phyloP scores from a whole-genome alignment of 495 filamentous ascomycete species.

The Cryomyces antarcticus region DNA sequence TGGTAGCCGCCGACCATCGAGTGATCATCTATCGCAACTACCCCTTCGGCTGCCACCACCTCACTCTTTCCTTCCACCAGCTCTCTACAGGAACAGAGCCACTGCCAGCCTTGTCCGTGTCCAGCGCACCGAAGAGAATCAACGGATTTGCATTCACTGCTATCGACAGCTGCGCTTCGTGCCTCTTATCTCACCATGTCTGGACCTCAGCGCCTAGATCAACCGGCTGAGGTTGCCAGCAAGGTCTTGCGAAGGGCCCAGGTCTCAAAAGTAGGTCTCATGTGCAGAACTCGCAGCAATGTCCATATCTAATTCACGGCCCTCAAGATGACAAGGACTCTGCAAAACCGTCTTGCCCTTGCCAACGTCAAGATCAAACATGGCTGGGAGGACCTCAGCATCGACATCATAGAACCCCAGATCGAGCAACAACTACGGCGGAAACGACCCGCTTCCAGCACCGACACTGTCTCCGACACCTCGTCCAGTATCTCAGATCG shows the following conservation, averaged over 20 bases:
- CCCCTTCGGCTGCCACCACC: too few species aligned
- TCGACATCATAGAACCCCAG: slow-evolving; percentile 53
- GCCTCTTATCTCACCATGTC: slow-evolving; percentile 11
- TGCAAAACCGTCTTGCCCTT: slow-evolving; percentile 83
- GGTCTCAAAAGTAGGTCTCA: slow-evolving; percentile 53
- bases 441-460: slow-evolving; percentile 36
- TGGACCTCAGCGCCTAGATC: slow-evolving; percentile 10
- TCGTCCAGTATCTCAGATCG: slow-evolving; percentile 50
- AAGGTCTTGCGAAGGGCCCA: slow-evolving; percentile 52
- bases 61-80: too few species aligned
- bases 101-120: too few species aligned
- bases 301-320: background rate
- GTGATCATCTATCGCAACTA: too few species aligned
- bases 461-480: slow-evolving; percentile 54
- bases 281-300: too few species aligned
- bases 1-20: too few species aligned
- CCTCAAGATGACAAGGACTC: slow-evolving; percentile 62
- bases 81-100: too few species aligned
- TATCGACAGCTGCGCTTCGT: too few species aligned
- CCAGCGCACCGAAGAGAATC: too few species aligned
- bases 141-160: too few species aligned
- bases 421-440: slow-evolving; percentile 52
- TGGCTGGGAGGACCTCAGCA: slow-evolving; percentile 60
- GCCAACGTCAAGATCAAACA: slow-evolving; percentile 93
- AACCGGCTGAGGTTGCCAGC: slow-evolving; percentile 44